These are phyloP conservation scores for Pseudotulostoma volvatum DNA, from an alignment of 495 filamentous ascomycete species.

Conservation along the genomic window DNA sequence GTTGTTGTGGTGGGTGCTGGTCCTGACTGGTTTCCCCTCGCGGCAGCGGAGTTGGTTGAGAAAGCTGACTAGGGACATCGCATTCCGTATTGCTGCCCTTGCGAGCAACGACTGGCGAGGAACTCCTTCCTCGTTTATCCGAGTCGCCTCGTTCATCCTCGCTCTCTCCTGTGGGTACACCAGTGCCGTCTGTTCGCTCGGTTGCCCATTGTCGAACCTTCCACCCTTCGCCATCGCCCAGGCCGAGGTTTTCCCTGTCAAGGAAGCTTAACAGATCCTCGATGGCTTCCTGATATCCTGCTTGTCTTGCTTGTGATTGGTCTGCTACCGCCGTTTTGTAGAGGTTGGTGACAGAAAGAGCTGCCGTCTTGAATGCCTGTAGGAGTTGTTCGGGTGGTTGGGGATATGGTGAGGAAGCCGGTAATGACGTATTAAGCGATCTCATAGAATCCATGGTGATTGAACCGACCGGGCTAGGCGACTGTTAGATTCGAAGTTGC, in stretches of 20 bases:
- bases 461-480: too few relatives aligned
- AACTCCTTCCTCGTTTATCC: slow-evolving; percentile 36
- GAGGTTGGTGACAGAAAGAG: slow-evolving; percentile 85
- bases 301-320: slow-evolving; percentile 50
- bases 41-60: slow-evolving; percentile 24
- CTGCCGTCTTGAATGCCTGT: slow-evolving; percentile 79
- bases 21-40: slow-evolving; percentile 30
- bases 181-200: slow-evolving; percentile 49
- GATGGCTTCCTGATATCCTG: slow-evolving; percentile 87
- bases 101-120: slow-evolving; percentile 44
- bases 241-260: slow-evolving; percentile 60
- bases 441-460: slow-evolving; percentile 57
- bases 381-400: slow-evolving; percentile 68
- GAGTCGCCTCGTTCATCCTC: slow-evolving; percentile 54
- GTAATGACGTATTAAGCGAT: slow-evolving; percentile 53
- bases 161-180: slow-evolving; percentile 41
- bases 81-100: slow-evolving; percentile 26
- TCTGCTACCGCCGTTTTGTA: slow-evolving; percentile 78
- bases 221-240: slow-evolving; percentile 68
- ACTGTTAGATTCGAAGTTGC: too few relatives aligned
- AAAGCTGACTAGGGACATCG: slow-evolving; percentile 16
- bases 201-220: slow-evolving; percentile 70
- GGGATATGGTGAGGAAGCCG: slow-evolving; percentile 30
- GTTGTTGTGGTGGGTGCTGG: slow-evolving; percentile 10
- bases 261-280: slow-evolving; percentile 77